Base-by-base conservation (phyloP, 23 red algal species). In the Agarophyton chilense region DNA sequence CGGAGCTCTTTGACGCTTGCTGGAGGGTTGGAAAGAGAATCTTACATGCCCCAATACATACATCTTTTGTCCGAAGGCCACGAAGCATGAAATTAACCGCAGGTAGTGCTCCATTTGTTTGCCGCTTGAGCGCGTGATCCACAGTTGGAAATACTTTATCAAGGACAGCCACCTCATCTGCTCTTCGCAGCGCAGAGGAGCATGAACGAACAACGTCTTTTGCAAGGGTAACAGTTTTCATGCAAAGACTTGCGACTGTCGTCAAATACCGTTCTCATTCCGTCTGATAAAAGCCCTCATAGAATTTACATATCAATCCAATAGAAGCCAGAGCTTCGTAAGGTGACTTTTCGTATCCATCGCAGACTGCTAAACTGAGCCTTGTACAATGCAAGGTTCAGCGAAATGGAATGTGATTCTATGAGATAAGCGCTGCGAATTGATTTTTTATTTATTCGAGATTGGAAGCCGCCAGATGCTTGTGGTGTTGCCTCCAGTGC, bases 81-180 rank as follows among this genome's bases (percentile, higher is more conserved):
- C 36, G 67, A 44, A 89, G 60, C 73, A 89, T 18, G 63, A 19
- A 45, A 46, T 39, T 10, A 67, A 44, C 54, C 2, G 85, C 85
- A 24, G 73, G 70, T 78, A 89, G 24, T 21, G 85, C 67, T 52
- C 55, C 35, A 28, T 89, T 58, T 53, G 85, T 41, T 19, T 89
- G 28, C 24, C 85, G 40, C 42, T 56, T 47, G 17, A 89, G 52
- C 2, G 85, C 70, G 29, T 72, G 50, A 39, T 89, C 82, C 18
- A 87, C 44, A 12, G 74, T 41, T 12, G 82, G 82, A 38, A 87
- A 53, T 2, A 72, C 63, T 56, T 72, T 73, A 2, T 17, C 33
- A 13, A 36, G 5, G 10, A 87, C 43, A 16, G 52, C 7, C 14
- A 18, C 44, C 65, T 72, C 43, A 41, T 51, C 63, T 49, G 66